Conservation (phyloP, 768 basidiomycete genomes). For the Hygrophorus russula region DNA sequence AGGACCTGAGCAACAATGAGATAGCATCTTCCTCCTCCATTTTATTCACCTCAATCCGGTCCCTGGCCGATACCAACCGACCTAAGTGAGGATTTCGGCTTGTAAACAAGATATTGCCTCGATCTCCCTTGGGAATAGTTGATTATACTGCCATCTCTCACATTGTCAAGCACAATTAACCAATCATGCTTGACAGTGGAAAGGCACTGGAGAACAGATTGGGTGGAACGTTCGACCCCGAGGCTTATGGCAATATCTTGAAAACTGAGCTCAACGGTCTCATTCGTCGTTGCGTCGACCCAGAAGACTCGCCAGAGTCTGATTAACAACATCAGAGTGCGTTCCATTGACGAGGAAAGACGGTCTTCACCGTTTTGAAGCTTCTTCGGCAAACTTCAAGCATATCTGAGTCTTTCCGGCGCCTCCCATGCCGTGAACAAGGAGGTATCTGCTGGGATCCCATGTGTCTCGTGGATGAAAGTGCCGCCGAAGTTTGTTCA, state of each 20-base stretch:
- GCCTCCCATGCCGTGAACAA: constrained; percentile 3
- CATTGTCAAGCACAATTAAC: constrained; percentile 14
- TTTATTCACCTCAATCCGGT: constrained; percentile 5
- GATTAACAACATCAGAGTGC: not conserved
- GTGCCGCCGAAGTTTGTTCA: no score
- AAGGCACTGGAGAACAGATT: constrained; percentile 9
- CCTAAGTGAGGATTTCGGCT: constrained; percentile 9
- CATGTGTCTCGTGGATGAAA: no score
- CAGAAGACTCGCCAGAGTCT: constrained; percentile 13
- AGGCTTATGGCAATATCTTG: constrained; percentile 1
- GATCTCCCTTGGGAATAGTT: constrained; percentile 10
- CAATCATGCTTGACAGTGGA: constrained; percentile 8
- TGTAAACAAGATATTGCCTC: constrained; percentile 12
- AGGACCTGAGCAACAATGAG: constrained; percentile 10
- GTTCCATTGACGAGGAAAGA: not conserved
- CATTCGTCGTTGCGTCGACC: constrained; percentile 14
- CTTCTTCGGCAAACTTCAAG: not conserved
- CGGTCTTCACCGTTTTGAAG: not conserved
- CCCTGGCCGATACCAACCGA: constrained; percentile 2
- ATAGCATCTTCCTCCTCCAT: constrained; percentile 12
- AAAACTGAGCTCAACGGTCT: constrained; percentile 8
- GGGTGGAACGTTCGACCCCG: not conserved
- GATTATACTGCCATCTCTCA: constrained; percentile 6
- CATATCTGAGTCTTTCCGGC: not conserved
- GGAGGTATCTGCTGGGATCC: not conserved